A percentile compares a stretch with the other conserved stretches of the same genome.
phyloP scores from a whole-genome alignment of 116 monocot genomes.

The Dioscorea cayenensis region DNA sequence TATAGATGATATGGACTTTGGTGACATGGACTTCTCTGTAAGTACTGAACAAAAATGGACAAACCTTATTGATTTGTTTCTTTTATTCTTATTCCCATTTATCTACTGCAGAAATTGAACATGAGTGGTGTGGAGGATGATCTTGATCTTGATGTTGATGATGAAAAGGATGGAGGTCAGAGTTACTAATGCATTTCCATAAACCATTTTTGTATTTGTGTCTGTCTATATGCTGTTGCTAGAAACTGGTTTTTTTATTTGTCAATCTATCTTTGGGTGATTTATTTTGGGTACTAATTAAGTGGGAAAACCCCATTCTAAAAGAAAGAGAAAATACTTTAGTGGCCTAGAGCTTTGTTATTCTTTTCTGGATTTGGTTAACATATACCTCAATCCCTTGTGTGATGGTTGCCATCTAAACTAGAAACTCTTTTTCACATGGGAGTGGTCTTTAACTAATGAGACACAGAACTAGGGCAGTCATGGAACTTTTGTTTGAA shows the following conservation, averaged over 20 bases:
- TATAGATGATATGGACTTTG: conserved; percentile 16
- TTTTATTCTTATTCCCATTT: background rate
- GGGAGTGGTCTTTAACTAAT: no score
- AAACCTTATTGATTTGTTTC: background rate
- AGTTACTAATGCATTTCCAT: background rate
- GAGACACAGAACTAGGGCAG: no score
- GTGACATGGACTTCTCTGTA: conserved; percentile 49
- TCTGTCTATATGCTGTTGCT: background rate
- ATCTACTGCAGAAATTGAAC: conserved; percentile 26
- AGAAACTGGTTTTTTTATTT: background rate
- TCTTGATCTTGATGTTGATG: conserved; percentile 21
- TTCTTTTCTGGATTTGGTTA: no score
- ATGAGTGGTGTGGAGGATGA: conserved; percentile 31
- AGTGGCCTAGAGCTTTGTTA: no score
- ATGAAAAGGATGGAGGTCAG: conserved; percentile 16
- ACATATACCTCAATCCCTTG: no score
- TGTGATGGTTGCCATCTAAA: no score
- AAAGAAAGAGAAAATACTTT: no score
- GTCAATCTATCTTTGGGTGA: no score
- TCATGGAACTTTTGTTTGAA: no score
- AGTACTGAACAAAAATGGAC: background rate
- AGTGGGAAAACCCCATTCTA: no score
- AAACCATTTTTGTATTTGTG: background rate
- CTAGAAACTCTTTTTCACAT: no score
- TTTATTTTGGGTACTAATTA: background rate